These are phyloP conservation scores for Aspergillus flavus DNA, from an alignment of 2,329 filamentous ascomycete genomes.

Conservation along the genomic window DNA sequence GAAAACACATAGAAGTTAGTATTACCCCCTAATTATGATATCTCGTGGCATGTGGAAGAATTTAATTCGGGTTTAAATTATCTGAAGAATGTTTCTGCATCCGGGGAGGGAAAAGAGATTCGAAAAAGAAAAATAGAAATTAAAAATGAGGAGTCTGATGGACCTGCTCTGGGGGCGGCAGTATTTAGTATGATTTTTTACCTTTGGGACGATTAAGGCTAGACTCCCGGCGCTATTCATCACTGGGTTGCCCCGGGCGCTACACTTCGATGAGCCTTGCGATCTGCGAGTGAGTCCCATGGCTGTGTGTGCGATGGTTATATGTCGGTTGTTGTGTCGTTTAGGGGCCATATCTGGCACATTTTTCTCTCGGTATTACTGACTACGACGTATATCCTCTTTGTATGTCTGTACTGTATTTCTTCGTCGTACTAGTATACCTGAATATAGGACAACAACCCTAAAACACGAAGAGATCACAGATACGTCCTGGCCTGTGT, in stretches of 20 bases:
- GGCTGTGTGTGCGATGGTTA: neutral
- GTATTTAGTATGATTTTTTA: too few species aligned
- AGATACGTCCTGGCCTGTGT: neutral
- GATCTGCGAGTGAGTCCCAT: slow-evolving; percentile 3
- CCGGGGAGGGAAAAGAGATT: neutral
- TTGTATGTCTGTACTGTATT: too few species aligned
- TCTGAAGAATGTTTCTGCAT: neutral
- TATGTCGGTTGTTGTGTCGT: neutral
- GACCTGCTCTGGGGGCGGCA: too few species aligned
- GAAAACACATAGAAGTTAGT: neutral
- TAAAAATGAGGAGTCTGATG: too few species aligned
- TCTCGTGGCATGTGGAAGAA: neutral
- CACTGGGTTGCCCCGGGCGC: slow-evolving; percentile 3
- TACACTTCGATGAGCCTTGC: slow-evolving; percentile 3
- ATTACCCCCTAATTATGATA: neutral
- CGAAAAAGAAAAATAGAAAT: too few species aligned
- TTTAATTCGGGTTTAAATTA: neutral
- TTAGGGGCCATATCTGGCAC: too few species aligned
- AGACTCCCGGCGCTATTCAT: slow-evolving; percentile 6
- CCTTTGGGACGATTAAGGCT: neutral
- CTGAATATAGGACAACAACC: too few species aligned
- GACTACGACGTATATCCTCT: too few species aligned
- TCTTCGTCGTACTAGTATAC: too few species aligned
- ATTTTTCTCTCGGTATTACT: too few species aligned
- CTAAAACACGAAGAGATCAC: too few species aligned